A percentile compares a stretch with the other conserved stretches of the same genome.
phyloP scores from a whole-genome alignment of 306 rosid genomes.

The Cucumis melo region DNA sequence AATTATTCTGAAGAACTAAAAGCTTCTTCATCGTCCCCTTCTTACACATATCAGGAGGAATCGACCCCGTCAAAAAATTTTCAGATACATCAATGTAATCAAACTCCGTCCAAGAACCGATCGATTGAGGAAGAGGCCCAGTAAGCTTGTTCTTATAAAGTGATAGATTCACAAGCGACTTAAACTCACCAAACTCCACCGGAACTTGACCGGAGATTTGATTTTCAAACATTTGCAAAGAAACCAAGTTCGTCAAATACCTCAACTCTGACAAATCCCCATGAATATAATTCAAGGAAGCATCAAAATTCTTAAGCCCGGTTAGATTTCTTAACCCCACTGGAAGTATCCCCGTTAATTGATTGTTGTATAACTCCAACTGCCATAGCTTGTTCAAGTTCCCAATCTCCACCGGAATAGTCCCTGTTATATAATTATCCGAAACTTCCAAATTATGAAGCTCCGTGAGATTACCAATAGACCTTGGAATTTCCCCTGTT shows the following conservation, averaged over 20 bases:
- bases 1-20: constrained; percentile 55
- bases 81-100: constrained; percentile 64
- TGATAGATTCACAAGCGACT: constrained; percentile 33
- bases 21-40: constrained; percentile 36
- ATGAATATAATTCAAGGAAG: constrained; percentile 32
- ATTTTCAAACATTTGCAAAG: constrained; percentile 55
- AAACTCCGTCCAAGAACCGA: constrained; percentile 56
- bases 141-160: constrained; percentile 49
- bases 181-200: constrained; percentile 57
- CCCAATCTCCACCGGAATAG: constrained; percentile 53
- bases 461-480: constrained; percentile 50
- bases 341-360: constrained; percentile 55
- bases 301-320: constrained; percentile 38
- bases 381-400: constrained; percentile 60
- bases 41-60: constrained; percentile 81
- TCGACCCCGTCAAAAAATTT: constrained; percentile 48
- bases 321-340: constrained; percentile 40
- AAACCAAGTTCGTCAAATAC: constrained; percentile 26
- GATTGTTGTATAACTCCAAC: constrained; percentile 46
- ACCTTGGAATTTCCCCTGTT: constrained; percentile 47
- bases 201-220: constrained; percentile 49
- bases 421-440: constrained; percentile 38
- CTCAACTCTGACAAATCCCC: constrained; percentile 54
- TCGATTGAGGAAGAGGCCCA: constrained; percentile 54
- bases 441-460: constrained; percentile 52